A percentile compares a stretch with the other conserved stretches of the same genome.
phyloP scores from a whole-genome alignment of 1,284 basidiomycete genomes.

The Macrocybe sp. region DNA sequence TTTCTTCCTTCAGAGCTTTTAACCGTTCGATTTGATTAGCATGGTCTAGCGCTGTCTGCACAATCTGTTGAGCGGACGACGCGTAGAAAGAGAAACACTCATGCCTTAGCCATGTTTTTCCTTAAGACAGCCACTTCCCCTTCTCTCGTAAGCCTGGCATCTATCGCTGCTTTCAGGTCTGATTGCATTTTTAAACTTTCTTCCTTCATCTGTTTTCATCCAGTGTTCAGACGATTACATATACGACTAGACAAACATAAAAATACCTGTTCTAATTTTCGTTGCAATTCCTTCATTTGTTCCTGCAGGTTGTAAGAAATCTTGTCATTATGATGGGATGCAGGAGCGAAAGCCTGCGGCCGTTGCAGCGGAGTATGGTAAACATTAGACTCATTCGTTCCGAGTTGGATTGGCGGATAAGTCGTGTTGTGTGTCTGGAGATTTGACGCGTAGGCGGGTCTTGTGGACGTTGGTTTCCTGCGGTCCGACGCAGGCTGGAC shows the following conservation, averaged over 20 bases:
- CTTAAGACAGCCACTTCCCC: conserved; percentile 61
- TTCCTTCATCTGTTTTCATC: conserved; percentile 39
- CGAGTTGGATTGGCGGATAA: too few species aligned
- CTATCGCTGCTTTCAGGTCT: conserved; percentile 42
- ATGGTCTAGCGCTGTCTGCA: conserved; percentile 55
- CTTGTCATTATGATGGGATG: not conserved
- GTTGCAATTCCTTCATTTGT: conserved; percentile 31
- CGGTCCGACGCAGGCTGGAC: not conserved
- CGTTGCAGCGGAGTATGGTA: too few species aligned
- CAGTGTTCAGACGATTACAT: not conserved
- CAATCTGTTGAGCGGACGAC: not conserved
- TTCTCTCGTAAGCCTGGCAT: conserved; percentile 45
- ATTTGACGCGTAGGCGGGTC: too few species aligned
- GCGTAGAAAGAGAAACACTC: not conserved
- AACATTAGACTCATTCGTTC: too few species aligned
- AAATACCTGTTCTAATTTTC: conserved; percentile 43
- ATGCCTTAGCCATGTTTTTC: conserved; percentile 50
- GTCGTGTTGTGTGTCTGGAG: too few species aligned
- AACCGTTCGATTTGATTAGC: conserved; percentile 50
- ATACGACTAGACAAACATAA: too few species aligned
- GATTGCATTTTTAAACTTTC: conserved; percentile 41
- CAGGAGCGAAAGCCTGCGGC: not conserved
- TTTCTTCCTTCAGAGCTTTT: conserved; percentile 54
- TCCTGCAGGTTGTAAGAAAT: conserved; percentile 4
- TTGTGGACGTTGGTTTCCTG: not conserved